These are phyloP conservation scores for Penicillium silybi DNA, from an alignment of 495 filamentous ascomycete species.

Conservation along the genomic window DNA sequence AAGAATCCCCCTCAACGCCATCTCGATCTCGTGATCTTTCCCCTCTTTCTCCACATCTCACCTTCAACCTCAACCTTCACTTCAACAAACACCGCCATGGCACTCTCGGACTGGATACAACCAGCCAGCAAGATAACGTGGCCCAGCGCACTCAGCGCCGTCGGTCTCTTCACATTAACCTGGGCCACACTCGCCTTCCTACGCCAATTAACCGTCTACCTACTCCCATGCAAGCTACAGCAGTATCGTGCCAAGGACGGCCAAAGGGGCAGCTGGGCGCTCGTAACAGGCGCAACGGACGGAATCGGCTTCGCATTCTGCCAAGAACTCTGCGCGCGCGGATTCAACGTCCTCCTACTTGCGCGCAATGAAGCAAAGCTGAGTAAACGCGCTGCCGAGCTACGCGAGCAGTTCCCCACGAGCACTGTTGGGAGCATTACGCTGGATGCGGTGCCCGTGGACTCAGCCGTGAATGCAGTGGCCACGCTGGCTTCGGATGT, in stretches of 20 bases:
- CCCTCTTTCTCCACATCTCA: neutral
- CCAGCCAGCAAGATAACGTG: neutral
- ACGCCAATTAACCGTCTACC: constrained; percentile 18
- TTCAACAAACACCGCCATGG: neutral
- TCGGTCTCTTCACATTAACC: constrained; percentile 17
- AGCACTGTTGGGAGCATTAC: neutral
- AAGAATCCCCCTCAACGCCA: neutral
- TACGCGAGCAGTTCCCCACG: constrained; percentile 29
- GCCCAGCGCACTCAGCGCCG: neutral
- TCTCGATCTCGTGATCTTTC: neutral
- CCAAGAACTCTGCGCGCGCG: constrained; percentile 45
- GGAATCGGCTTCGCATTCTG: constrained; percentile 55
- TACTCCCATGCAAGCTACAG: constrained; percentile 14
- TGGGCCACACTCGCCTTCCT: constrained; percentile 12
- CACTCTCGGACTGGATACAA: neutral
- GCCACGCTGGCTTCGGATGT: too few species aligned
- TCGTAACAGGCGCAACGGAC: constrained; percentile 57
- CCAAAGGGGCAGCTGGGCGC: constrained; percentile 42
- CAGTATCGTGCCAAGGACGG: neutral
- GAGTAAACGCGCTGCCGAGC: constrained; percentile 18
- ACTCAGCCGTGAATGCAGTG: constrained; percentile 4
- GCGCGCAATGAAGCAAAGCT: constrained; percentile 51
- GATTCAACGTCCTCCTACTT: constrained; percentile 58
- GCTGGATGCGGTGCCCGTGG: constrained; percentile 13
- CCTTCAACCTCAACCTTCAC: neutral